phyloP scores from a whole-genome alignment of 2,329 filamentous ascomycete genomes.

The Dothidotthia symphoricarpi region DNA sequence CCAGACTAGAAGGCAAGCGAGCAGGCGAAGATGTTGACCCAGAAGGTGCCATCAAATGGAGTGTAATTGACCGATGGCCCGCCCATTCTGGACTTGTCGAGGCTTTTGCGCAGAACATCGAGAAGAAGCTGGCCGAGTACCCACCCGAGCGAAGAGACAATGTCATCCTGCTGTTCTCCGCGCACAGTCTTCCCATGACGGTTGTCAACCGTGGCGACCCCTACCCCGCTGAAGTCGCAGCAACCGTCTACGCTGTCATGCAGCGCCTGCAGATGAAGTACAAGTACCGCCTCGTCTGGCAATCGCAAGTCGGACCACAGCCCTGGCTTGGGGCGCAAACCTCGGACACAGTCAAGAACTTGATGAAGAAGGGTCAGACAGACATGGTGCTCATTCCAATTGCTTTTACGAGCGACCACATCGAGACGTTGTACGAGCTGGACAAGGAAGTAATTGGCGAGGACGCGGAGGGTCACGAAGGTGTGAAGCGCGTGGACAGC shows the following conservation, averaged over 20 bases:
- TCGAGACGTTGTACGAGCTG: constrained; percentile 92
- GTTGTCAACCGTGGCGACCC: constrained; percentile 96
- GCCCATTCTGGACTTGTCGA: constrained; percentile 87
- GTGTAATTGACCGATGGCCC: constrained; percentile 97
- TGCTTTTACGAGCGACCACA: constrained; percentile 98
- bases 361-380: constrained; percentile 86
- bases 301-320: constrained; percentile 93
- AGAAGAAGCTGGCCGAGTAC: constrained; percentile 79
- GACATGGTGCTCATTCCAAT: constrained; percentile 91
- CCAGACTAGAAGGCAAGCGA: constrained; percentile 77
- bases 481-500: constrained; percentile 83
- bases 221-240: constrained; percentile 92
- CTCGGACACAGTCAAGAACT: constrained; percentile 78
- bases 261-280: constrained; percentile 82
- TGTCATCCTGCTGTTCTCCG: constrained; percentile 88
- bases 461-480: constrained; percentile 53
- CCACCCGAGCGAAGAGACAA: constrained; percentile 74
- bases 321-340: constrained; percentile 97
- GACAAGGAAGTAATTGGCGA: constrained; percentile 95
- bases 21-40: constrained; percentile 52
- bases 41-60: constrained; percentile 82
- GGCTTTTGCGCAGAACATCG: constrained; percentile 89
- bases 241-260: constrained; percentile 97
- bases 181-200: constrained; percentile 93
- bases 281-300: constrained; percentile 93